Evolutionary conservation across 306 rosid species (phyloP), one percentile per base, ranked within the genome.

Genomic region (Cicer arietinum): DNA sequence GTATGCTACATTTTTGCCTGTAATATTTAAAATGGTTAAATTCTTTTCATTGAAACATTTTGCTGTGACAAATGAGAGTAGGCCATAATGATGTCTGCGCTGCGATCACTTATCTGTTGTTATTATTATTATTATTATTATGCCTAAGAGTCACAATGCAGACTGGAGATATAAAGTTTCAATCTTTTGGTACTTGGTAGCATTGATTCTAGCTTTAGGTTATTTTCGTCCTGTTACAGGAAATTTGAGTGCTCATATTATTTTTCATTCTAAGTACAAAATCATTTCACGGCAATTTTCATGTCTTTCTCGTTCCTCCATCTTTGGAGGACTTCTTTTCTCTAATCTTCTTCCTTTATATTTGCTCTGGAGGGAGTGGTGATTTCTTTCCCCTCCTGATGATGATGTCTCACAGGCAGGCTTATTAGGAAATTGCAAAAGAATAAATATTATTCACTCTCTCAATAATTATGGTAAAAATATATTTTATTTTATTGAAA

Each of bases 121-220:
- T 46, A 37, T 10, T 18, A 10, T 54, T 41, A 65, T 54, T 41
- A 65, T 44, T 48, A 58, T 11, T 48, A 48, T 11, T 16, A 54
- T 10, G 42, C n/a, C 43, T 48, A 30, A 10, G 17, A 37, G 62
- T 61, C 25, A n/a, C 39, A 59, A 17, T 67, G 61, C 13, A 11
- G 25, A 42, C 11, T 69, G 35, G 48, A 25, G 59, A 57, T 35
- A 48, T 48, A 16, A 14, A 74, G 46, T 61, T 74, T 47, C 50
- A 37, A 46, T 61, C 50, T 63, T 17, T 50, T 7, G 71, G 51
- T 45, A 44, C 43, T 39, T 62, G 71, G 57, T 30, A 65, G 37
- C 39, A 54, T 56, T 53, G 13, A 52, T 54, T 59, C 16, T 75
- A 53, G 47, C 73, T 76, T 54, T 53, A 53, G 56, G 40, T 37